Evolutionary conservation across 2,329 filamentous ascomycete species (phyloP).

Genomic region (Penicillium sp.): DNA sequence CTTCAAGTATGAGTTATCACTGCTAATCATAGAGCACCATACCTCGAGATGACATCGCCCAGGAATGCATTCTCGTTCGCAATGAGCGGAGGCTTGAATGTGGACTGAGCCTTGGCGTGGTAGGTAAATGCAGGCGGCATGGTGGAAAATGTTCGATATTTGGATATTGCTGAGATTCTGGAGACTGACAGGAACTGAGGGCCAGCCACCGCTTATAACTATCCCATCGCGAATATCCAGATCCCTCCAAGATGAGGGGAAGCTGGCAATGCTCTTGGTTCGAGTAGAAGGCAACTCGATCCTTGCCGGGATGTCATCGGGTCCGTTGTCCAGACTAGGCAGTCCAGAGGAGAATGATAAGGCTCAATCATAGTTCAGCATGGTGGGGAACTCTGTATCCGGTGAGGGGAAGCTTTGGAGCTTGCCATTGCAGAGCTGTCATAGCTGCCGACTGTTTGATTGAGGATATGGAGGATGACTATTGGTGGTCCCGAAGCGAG

Average conservation of each 20-base stretch:
- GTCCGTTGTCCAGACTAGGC: neutral
- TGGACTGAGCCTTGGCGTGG: conserved; percentile 59
- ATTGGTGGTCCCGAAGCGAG: neutral
- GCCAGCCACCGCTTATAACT: neutral
- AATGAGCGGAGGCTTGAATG: conserved; percentile 65
- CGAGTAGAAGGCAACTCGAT: neutral
- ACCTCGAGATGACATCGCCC: conserved; percentile 62
- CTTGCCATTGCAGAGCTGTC: neutral
- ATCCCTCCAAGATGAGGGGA: neutral
- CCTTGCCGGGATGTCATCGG: neutral
- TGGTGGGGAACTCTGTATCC: conserved; percentile 11
- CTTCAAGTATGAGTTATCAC: neutral
- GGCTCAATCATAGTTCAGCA: neutral
- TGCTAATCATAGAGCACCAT: conserved; percentile 3
- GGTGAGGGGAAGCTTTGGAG: conserved; percentile 13
- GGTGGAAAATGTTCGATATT: conserved; percentile 5
- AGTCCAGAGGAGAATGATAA: neutral
- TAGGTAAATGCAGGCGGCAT: conserved; percentile 52
- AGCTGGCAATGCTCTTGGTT: neutral
- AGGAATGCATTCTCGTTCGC: conserved; percentile 69
- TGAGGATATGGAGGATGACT: neutral
- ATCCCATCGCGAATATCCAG: neutral
- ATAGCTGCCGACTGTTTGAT: neutral
- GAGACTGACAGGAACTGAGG: neutral
- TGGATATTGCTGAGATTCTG: neutral